Evolutionary conservation across 2,329 filamentous ascomycete species (phyloP).

Genomic region (Sphaerulina vaccinii): DNA sequence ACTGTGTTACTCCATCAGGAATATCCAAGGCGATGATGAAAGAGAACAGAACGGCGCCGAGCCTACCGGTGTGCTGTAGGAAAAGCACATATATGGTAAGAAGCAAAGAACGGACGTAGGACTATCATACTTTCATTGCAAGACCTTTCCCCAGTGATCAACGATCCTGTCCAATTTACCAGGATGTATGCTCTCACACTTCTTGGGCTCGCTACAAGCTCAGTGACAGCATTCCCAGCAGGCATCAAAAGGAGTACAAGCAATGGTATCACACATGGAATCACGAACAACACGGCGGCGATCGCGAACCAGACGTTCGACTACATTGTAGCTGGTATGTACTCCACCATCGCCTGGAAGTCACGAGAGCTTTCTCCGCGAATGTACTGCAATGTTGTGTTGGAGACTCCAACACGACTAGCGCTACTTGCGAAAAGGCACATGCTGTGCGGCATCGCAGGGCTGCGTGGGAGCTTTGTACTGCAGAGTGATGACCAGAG

Average conservation of each 20-base stretch:
- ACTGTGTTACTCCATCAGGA: neutral
- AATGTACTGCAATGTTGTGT: neutral
- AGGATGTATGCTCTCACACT: neutral
- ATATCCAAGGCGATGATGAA: neutral
- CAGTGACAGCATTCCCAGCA: constrained; percentile 5
- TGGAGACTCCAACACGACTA: neutral
- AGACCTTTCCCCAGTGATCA: neutral
- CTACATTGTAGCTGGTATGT: constrained; percentile 27
- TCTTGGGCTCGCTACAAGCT: neutral
- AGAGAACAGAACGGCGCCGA: neutral
- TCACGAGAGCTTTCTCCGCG: neutral
- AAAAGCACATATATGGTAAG: no score
- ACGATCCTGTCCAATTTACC: neutral
- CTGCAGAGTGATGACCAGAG: neutral
- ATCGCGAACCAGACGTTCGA: constrained; percentile 24
- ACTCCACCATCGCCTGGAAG: neutral
- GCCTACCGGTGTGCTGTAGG: no score
- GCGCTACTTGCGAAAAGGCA: neutral
- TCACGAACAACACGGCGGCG: constrained; percentile 18
- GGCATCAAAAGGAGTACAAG: neutral
- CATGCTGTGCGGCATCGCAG: no score
- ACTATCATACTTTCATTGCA: neutral
- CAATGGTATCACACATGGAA: constrained; percentile 11
- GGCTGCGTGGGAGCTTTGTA: no score
- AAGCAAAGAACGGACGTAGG: no score